A percentile compares a stretch with the other conserved stretches of the same genome.
Conservation (phyloP, 23 red algal species). For the Chondrus crispus region DNA sequence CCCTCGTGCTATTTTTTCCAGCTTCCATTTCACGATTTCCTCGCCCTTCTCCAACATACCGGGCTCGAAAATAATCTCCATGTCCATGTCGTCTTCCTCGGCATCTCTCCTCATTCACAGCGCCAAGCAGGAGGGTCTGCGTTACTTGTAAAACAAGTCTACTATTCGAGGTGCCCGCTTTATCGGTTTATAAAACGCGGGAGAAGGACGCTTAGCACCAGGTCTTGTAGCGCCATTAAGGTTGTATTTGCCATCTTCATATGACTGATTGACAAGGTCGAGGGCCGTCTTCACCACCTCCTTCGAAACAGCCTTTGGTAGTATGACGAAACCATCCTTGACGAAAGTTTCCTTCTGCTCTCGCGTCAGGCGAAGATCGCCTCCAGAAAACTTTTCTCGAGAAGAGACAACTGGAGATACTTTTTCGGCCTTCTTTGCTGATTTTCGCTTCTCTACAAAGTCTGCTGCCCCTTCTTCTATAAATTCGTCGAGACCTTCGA, state of each 20-base stretch:
- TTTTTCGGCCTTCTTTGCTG: too few relatives aligned
- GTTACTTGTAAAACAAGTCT: conserved; percentile 1
- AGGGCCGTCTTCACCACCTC: conserved; percentile 10
- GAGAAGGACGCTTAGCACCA: not conserved
- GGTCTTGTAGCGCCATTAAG: not conserved
- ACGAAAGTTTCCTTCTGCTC: conserved; percentile 33
- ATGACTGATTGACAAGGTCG: not conserved
- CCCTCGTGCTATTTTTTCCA: conserved; percentile 29
- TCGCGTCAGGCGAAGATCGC: not conserved
- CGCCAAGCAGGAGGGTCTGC: too few relatives aligned
- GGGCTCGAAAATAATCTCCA: conserved; percentile 75
- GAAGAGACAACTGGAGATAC: not conserved
- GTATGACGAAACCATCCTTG: conserved; percentile 32
- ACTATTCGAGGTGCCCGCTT: not conserved
- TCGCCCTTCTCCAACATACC: conserved; percentile 70
- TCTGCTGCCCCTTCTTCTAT: not conserved
- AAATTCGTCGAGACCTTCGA: not conserved
- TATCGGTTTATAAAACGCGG: not conserved
- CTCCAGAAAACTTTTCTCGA: not conserved
- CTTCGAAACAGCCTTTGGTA: not conserved
- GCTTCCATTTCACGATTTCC: conserved; percentile 53
- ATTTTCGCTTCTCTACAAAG: not conserved
- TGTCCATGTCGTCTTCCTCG: conserved; percentile 41
- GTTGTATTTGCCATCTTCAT: conserved; percentile 19
- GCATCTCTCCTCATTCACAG: too few relatives aligned